These are phyloP conservation scores for Epichloe glyceriae DNA, from an alignment of 2,329 filamentous ascomycete species.

Conservation along the genomic window DNA sequence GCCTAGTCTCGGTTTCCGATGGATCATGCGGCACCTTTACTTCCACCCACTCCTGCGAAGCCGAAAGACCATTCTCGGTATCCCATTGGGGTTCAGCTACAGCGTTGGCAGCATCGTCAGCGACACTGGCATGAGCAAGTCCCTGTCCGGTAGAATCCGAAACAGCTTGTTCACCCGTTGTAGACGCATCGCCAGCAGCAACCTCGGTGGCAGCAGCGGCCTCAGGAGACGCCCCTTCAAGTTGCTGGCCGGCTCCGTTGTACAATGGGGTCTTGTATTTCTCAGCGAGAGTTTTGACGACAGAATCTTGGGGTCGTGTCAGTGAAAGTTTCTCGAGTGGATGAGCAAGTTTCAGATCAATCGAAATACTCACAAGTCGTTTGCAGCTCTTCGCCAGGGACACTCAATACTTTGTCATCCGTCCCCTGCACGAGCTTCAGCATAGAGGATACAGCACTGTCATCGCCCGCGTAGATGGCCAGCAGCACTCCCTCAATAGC, in stretches of 20 bases:
- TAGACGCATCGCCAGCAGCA: conserved; percentile 30
- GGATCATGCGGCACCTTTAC: conserved; percentile 58
- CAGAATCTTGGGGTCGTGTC: conserved; percentile 18
- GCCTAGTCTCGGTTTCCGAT: conserved; percentile 57
- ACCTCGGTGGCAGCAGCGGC: conserved; percentile 54
- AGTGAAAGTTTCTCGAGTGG: conserved; percentile 4
- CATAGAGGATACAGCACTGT: conserved; percentile 60
- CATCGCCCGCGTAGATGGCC: conserved; percentile 67
- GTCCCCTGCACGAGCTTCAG: conserved; percentile 64
- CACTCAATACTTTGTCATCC: conserved; percentile 52
- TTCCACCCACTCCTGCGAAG: conserved; percentile 58
- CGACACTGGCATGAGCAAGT: conserved; percentile 37
- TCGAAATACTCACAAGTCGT: conserved; percentile 54
- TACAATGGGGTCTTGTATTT: conserved; percentile 36
- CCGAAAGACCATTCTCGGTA: conserved; percentile 26
- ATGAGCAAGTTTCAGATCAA: neutral
- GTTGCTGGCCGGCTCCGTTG: conserved; percentile 17
- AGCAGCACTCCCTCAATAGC: conserved; percentile 71
- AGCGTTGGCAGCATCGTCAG: conserved; percentile 41
- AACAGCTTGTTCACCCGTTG: conserved; percentile 28
- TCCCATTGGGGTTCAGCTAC: conserved; percentile 59
- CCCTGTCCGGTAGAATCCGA: conserved; percentile 26
- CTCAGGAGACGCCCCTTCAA: conserved; percentile 16
- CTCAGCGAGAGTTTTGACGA: conserved; percentile 31
- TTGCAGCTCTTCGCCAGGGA: conserved; percentile 49